phyloP scores from a whole-genome alignment of 768 basidiomycete species.

The Cystofilobasidium macerans region DNA sequence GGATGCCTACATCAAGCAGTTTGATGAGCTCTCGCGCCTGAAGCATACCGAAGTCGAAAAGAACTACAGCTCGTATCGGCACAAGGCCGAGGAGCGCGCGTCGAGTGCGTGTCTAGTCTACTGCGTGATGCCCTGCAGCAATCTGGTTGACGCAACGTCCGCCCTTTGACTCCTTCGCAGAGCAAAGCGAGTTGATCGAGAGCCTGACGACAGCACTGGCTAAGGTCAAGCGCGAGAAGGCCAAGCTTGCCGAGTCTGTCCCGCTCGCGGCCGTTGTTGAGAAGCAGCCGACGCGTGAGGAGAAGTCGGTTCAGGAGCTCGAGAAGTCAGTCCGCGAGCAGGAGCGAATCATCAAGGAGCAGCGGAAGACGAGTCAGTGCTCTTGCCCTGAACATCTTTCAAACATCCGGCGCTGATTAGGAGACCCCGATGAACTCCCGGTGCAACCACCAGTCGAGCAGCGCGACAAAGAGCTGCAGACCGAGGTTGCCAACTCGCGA shows the following conservation, averaged over 20 bases:
- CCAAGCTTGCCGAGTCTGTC: not conserved
- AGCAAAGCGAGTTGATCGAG: slow-evolving; percentile 9
- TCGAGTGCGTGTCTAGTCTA: not conserved
- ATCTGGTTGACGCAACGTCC: too few species aligned
- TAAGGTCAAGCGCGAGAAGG: slow-evolving; percentile 13
- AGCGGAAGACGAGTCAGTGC: slow-evolving; percentile 8
- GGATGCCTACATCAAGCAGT: slow-evolving; percentile 17
- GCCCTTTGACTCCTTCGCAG: not conserved
- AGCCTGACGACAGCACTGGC: slow-evolving; percentile 6
- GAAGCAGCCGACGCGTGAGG: slow-evolving; percentile 3
- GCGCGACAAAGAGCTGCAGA: slow-evolving; percentile 14
- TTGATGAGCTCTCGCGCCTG: slow-evolving; percentile 18
- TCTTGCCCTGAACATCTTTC: not conserved
- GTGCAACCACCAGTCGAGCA: slow-evolving; percentile 9
- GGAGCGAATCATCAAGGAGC: not conserved
- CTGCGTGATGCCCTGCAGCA: not conserved
- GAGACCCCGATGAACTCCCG: not conserved
- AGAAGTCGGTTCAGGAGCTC: slow-evolving; percentile 9
- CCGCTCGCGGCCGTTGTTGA: slow-evolving; percentile 2
- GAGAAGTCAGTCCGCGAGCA: slow-evolving; percentile 6
- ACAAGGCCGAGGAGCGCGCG: slow-evolving; percentile 16
- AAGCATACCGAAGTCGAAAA: slow-evolving; percentile 12
- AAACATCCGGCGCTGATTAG: not conserved
- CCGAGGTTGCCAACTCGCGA: slow-evolving; percentile 18
- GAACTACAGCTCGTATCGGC: slow-evolving; percentile 8